phyloP scores from a whole-genome alignment of 805 yeast genomes.

The Wickerhamiella spandovensis region DNA sequence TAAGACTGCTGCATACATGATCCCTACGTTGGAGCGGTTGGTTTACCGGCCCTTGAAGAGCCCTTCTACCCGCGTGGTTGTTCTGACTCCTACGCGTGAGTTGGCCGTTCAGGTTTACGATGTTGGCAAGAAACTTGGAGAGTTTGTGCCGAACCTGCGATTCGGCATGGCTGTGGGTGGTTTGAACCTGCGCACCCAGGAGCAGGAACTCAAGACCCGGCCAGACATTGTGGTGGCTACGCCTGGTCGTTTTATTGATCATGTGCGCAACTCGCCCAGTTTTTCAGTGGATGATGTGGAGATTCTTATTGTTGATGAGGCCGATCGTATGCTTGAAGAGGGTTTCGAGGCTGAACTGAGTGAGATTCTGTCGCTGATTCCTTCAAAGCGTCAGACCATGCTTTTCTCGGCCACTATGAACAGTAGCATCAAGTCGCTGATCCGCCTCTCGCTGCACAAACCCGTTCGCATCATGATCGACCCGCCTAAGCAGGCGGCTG shows the following conservation, averaged over 20 bases:
- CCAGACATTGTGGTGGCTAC: slow-evolving; percentile 97
- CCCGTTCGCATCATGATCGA: slow-evolving; percentile 94
- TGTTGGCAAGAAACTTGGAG: slow-evolving; percentile 77
- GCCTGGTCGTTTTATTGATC: slow-evolving; percentile 97
- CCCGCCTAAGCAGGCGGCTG: slow-evolving; percentile 90
- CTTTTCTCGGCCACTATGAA: slow-evolving; percentile 98
- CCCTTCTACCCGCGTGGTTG: slow-evolving; percentile 81
- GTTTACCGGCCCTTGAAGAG: slow-evolving; percentile 76
- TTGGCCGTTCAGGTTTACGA: slow-evolving; percentile 92
- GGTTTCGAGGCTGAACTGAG: slow-evolving; percentile 93
- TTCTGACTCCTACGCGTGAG: slow-evolving; percentile 94
- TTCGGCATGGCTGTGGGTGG: slow-evolving; percentile 98
- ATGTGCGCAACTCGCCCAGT: slow-evolving; percentile 85
- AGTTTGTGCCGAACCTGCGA: slow-evolving; percentile 59
- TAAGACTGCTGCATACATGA: slow-evolving; percentile 96
- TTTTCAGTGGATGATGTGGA: slow-evolving; percentile 86
- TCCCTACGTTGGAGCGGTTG: slow-evolving; percentile 87
- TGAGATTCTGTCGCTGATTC: slow-evolving; percentile 76
- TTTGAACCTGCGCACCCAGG: slow-evolving; percentile 86
- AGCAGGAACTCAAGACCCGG: slow-evolving; percentile 77
- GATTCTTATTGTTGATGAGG: slow-evolving; percentile 89
- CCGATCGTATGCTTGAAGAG: slow-evolving; percentile 98
- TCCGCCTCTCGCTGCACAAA: slow-evolving; percentile 72
- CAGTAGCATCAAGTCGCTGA: slow-evolving; percentile 74
- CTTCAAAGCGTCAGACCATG: slow-evolving; percentile 84